Evolutionary conservation across 2,329 filamentous ascomycete genomes (phyloP).

Genomic region (Aschersonia sp.): DNA sequence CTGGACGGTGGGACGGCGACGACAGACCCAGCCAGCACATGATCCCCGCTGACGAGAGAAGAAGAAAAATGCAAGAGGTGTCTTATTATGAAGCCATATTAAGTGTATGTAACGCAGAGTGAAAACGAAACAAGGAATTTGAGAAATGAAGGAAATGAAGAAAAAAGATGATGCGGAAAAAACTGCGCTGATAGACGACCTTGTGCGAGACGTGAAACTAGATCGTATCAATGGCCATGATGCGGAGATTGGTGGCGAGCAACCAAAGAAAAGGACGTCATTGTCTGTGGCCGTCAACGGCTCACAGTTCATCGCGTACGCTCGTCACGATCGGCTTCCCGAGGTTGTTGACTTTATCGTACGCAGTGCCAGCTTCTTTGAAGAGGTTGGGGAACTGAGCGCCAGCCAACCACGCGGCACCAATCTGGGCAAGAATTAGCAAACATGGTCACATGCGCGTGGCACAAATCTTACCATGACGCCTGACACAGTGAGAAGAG

Average conservation of each 20-base stretch:
- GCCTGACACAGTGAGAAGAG: constrained; percentile 55
- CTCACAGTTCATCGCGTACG: constrained; percentile 21
- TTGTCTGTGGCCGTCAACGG: background rate
- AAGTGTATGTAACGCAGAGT: background rate
- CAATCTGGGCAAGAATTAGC: constrained; percentile 39
- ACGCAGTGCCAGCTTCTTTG: constrained; percentile 10
- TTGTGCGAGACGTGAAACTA: too few species aligned
- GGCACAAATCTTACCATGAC: constrained; percentile 52
- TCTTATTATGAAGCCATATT: background rate
- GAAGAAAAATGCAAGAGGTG: background rate
- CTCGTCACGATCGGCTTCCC: constrained; percentile 10
- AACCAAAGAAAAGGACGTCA: background rate
- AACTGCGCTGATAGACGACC: background rate
- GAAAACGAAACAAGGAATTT: too few species aligned
- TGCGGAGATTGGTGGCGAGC: too few species aligned
- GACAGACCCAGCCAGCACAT: background rate
- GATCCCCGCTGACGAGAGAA: too few species aligned
- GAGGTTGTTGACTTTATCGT: constrained; percentile 8
- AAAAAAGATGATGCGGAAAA: background rate
- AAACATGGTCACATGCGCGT: background rate
- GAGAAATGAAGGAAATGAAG: too few species aligned
- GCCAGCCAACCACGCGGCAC: constrained; percentile 63
- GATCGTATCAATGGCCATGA: too few species aligned
- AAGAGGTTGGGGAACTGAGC: constrained; percentile 55
- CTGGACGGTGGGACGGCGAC: background rate